Evolutionary conservation across 192 early-diverging fungal species (phyloP), one percentile per base, ranked within the genome.

Genomic region (Helicostylum pulchrum): DNA sequence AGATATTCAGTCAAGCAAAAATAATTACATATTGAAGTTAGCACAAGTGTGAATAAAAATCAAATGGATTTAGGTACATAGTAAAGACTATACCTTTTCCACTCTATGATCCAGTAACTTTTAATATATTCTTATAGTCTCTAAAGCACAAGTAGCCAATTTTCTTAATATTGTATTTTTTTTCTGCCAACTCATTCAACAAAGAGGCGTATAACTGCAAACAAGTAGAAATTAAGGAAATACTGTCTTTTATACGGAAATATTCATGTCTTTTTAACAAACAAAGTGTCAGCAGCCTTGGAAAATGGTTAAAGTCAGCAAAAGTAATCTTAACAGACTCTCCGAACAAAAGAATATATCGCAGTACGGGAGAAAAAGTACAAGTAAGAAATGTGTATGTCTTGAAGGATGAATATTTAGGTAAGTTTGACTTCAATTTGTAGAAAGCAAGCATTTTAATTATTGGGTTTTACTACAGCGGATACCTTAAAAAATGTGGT

Each of bases 351-450:
- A 58, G 56, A 58, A 58, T 58, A 58, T 23, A 58, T 34, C 20
- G 56, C 21, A 59, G 44, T 59, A 59, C 43, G 12, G 43, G 56
- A 59, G 56, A 59, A 59, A 59, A 59, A 59, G 56, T 43, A 59
- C 42, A 19, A 61, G 23, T 11, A 61, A 61, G 49, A 36, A 34
- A 53, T 51, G 6, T 5, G 8, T 5, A 44, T 15, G 34, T n/a
- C 10, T 39, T 66, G 14, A 53, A 66, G 46, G 44, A 66, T 39
- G 64, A 56, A 56, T 59, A 59, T 26, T 59, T 55, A 36, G 53
- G 53, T 59, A 30, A 59, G 56, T 59, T 59, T 59, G 42, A 59
- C 56, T 59, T 45, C 44, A 59, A 59, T 59, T 59, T 59, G 56
- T 59, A 59, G 23, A 59, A 45, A 30, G 56, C 42, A 43, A 26